These are phyloP conservation scores for Phytophthora pluvialis DNA, from an alignment of 352 stramenopile genomes.

Conservation along the genomic window DNA sequence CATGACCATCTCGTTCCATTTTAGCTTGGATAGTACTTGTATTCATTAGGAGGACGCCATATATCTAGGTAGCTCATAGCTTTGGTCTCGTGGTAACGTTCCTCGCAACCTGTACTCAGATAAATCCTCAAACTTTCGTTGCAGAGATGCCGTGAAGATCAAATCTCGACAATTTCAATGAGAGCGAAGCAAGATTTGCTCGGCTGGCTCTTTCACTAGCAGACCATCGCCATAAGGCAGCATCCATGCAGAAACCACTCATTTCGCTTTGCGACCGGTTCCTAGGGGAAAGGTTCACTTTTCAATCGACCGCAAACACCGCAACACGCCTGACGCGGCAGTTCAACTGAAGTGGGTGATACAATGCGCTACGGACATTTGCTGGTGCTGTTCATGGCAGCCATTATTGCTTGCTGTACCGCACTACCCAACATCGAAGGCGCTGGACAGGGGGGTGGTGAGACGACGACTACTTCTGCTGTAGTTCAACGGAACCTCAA, in stretches of 20 bases:
- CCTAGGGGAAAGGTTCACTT: neutral
- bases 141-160: neutral
- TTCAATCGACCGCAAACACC: neutral
- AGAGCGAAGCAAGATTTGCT: neutral
- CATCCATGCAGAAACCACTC: neutral
- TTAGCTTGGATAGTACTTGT: too few species aligned
- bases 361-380: neutral
- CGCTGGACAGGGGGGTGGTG: too few species aligned
- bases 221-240: neutral
- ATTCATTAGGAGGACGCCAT: too few species aligned
- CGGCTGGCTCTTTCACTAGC: neutral
- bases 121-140: conserved; percentile 1
- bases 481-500: neutral
- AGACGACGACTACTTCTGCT: neutral
- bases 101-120: neutral
- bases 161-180: conserved; percentile 3
- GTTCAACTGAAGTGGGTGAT: neutral
- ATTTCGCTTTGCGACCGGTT: neutral
- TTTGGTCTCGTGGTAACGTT: too few species aligned
- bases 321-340: neutral
- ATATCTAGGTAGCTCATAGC: too few species aligned
- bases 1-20: too few species aligned
- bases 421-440: neutral
- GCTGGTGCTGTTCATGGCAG: neutral
- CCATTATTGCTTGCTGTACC: neutral